Evolutionary conservation across 495 filamentous ascomycete species (phyloP).

Genomic region (Aspergillus leporis): DNA sequence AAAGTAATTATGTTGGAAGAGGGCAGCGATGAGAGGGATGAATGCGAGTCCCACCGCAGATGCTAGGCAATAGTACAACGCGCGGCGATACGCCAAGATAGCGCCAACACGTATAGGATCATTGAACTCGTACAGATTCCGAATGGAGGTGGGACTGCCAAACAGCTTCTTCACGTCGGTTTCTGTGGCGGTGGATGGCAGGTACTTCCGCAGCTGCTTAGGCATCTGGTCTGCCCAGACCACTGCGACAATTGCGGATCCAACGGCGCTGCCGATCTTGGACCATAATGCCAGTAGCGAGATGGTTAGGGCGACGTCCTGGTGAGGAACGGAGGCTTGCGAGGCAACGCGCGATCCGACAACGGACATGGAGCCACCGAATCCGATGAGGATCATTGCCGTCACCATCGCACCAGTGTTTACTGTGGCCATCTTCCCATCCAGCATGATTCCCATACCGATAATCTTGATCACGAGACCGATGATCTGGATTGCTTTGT

Average conservation of each 20-base stretch:
- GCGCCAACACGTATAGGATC: slow-evolving; percentile 17
- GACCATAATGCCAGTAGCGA: slow-evolving; percentile 13
- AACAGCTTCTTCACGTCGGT: slow-evolving; percentile 10
- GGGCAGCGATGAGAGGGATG: slow-evolving; percentile 12
- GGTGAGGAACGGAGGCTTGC: slow-evolving; percentile 18
- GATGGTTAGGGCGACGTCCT: slow-evolving; percentile 19
- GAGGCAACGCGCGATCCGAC: slow-evolving; percentile 20
- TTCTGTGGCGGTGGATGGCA: slow-evolving; percentile 7
- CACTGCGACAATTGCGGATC: slow-evolving; percentile 13
- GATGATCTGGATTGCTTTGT: slow-evolving; percentile 29
- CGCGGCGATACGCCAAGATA: slow-evolving; percentile 14
- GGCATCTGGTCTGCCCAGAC: slow-evolving; percentile 17
- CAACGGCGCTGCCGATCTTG: slow-evolving; percentile 13
- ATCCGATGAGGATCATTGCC: slow-evolving; percentile 13
- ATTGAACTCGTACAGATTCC: slow-evolving; percentile 8
- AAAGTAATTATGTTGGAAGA: slow-evolving; percentile 19
- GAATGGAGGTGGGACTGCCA: slow-evolving; percentile 8
- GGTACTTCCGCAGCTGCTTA: slow-evolving; percentile 7
- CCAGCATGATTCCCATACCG: slow-evolving; percentile 19
- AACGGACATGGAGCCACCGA: slow-evolving; percentile 18
- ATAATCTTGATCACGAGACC: slow-evolving; percentile 25
- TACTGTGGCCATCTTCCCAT: slow-evolving; percentile 19
- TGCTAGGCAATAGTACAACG: slow-evolving; percentile 14
- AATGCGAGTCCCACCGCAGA: slow-evolving; percentile 12
- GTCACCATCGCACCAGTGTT: slow-evolving; percentile 14